Percentiles rank a stretch among this genome's conserved stretches.
phyloP scores from a whole-genome alignment of 2,329 filamentous ascomycete genomes.

The Neonectria punicea region DNA sequence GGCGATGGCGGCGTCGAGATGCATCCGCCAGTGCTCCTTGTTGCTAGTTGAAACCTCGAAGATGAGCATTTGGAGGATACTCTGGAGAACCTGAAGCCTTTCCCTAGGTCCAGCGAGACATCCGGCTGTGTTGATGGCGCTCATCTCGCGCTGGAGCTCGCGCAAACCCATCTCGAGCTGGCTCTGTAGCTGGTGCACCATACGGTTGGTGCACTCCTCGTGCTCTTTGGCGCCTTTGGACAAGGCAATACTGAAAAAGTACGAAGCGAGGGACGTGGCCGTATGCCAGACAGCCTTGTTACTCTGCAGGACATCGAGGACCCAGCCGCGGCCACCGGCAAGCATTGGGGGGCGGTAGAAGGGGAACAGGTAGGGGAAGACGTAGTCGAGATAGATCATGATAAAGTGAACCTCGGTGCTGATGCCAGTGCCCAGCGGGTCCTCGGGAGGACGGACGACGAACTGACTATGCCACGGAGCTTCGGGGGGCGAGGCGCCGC shows the following conservation, averaged over 20 bases:
- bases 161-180: conserved; percentile 58
- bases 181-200: conserved; percentile 53
- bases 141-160: conserved; percentile 57
- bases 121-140: conserved; percentile 47
- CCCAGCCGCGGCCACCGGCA: conserved; percentile 69
- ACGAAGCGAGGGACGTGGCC: conserved; percentile 65
- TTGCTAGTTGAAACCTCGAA: conserved; percentile 61
- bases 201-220: conserved; percentile 48
- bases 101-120: conserved; percentile 46
- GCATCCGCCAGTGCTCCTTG: conserved; percentile 61
- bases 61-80: conserved; percentile 63
- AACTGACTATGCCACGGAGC: conserved; percentile 48
- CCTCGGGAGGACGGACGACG: conserved; percentile 33
- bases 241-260: conserved; percentile 64
- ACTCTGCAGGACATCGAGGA: conserved; percentile 65
- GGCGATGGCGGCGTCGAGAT: conserved; percentile 60
- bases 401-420: conserved; percentile 55
- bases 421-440: conserved; percentile 30
- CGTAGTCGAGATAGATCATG: conserved; percentile 70
- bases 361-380: conserved; percentile 71
- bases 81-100: conserved; percentile 57
- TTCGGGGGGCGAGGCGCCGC: conserved; percentile 46
- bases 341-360: conserved; percentile 68
- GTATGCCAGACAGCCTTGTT: conserved; percentile 69
- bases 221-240: conserved; percentile 47